phyloP scores from a whole-genome alignment of 768 basidiomycete genomes.

The Cyclocybe cylindracea region DNA sequence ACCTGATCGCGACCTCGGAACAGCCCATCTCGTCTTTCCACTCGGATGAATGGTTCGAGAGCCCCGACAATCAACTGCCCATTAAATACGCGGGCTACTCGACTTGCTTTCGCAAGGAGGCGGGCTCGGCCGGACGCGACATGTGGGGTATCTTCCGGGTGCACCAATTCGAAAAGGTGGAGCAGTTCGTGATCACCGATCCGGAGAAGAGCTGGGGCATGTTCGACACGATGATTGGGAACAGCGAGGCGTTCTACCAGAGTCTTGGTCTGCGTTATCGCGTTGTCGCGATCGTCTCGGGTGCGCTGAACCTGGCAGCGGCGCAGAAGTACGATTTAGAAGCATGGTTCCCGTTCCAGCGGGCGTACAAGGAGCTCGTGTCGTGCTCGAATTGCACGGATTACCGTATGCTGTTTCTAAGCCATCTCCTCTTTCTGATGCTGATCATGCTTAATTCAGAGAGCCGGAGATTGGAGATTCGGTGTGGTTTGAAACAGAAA shows the following conservation, averaged over 20 bases:
- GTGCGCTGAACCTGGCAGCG: constrained; percentile 95
- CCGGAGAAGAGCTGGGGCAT: constrained; percentile 94
- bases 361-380: constrained; percentile 94
- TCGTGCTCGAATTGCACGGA: constrained; percentile 99
- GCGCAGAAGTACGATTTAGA: constrained; percentile 97
- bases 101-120: constrained; percentile 99
- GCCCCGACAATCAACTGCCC: constrained; percentile 90
- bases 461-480: constrained; percentile 88
- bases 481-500: constrained; percentile 88
- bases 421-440: background rate
- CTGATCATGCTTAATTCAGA: constrained; percentile 48
- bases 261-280: constrained; percentile 91
- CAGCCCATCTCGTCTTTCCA: constrained; percentile 97
- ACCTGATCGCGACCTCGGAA: constrained; percentile 98
- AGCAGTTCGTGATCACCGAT: constrained; percentile 94
- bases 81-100: constrained; percentile 86
- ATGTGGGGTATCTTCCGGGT: constrained; percentile 99
- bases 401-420: constrained; percentile 72
- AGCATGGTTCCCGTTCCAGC: constrained; percentile 99
- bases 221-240: constrained; percentile 89
- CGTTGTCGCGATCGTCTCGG: constrained; percentile 92
- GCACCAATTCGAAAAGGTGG: constrained; percentile 99
- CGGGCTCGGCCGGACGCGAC: constrained; percentile 94
- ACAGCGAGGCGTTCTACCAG: constrained; percentile 95
- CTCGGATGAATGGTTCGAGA: constrained; percentile 97